phyloP scores from a whole-genome alignment of 768 basidiomycete genomes.

The Boletus tylopilopsis region DNA sequence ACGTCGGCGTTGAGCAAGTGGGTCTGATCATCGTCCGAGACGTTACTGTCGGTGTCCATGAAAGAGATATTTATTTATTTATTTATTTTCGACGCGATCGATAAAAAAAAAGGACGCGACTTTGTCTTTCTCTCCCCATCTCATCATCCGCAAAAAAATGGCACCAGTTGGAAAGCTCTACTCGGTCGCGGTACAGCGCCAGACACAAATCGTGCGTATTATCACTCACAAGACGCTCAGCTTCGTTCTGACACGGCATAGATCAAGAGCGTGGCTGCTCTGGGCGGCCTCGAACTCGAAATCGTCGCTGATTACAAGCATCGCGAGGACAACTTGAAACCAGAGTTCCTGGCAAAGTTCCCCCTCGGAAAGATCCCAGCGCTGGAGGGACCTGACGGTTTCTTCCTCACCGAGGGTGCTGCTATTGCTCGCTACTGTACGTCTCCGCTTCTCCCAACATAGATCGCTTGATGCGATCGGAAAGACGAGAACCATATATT shows the following conservation, averaged over 20 bases:
- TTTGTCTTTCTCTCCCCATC: constrained; percentile 19
- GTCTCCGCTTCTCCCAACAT: constrained; percentile 34
- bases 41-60: constrained; percentile 30
- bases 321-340: constrained; percentile 62
- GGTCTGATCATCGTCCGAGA: constrained; percentile 27
- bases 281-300: constrained; percentile 56
- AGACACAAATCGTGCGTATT: constrained; percentile 44
- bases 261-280: constrained; percentile 57
- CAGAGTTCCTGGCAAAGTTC: constrained; percentile 72
- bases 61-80: constrained; percentile 15
- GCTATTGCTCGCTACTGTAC: constrained; percentile 89
- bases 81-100: constrained; percentile 24
- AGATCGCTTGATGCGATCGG: constrained; percentile 13
- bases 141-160: constrained; percentile 38
- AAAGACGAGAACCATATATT: constrained; percentile 28
- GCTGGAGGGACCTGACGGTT: constrained; percentile 70
- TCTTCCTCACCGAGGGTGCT: constrained; percentile 70
- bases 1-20: constrained; percentile 10
- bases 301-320: constrained; percentile 53
- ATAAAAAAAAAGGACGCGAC: constrained; percentile 21
- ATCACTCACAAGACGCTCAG: not conserved
- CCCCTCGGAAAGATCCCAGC: constrained; percentile 83
- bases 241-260: constrained; percentile 17
- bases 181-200: constrained; percentile 36
- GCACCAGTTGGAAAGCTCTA: constrained; percentile 64